These are phyloP conservation scores for Venturia pyrina DNA, from an alignment of 2,329 filamentous ascomycete species.

Conservation along the genomic window DNA sequence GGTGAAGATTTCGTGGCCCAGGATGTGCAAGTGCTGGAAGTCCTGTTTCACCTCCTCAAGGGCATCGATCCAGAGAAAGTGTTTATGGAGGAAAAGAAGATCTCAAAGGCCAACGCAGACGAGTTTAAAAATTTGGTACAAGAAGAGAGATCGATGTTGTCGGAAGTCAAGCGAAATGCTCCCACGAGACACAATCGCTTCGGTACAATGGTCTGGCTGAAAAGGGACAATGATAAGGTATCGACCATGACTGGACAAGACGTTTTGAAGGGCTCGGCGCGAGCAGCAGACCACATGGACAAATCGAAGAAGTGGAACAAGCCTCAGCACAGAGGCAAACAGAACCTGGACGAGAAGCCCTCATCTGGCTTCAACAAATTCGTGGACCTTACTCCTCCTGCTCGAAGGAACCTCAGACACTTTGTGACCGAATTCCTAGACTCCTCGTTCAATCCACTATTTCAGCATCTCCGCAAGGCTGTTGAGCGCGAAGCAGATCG, in stretches of 20 bases:
- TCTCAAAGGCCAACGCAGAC: constrained; percentile 56
- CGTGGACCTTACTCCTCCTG: constrained; percentile 57
- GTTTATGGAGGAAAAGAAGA: constrained; percentile 70
- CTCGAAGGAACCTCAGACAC: constrained; percentile 63
- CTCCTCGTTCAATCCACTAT: constrained; percentile 83
- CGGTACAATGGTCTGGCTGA: constrained; percentile 95
- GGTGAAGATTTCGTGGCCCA: constrained; percentile 86
- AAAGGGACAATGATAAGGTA: constrained; percentile 73
- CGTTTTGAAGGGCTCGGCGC: constrained; percentile 61
- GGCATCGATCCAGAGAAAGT: constrained; percentile 74
- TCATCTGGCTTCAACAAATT: constrained; percentile 65
- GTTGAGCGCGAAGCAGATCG: constrained; percentile 84
- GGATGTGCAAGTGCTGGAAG: constrained; percentile 82
- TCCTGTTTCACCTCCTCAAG: constrained; percentile 86
- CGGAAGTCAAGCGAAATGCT: constrained; percentile 64
- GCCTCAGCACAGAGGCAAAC: constrained; percentile 45
- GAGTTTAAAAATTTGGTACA: constrained; percentile 67
- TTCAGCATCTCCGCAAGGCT: constrained; percentile 74
- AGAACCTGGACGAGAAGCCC: constrained; percentile 28
- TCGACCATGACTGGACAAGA: constrained; percentile 84
- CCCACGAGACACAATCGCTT: constrained; percentile 88
- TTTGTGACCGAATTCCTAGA: constrained; percentile 95
- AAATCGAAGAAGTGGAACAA: constrained; percentile 83
- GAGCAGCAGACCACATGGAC: constrained; percentile 80
- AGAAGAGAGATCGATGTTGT: constrained; percentile 76